Evolutionary conservation across 805 yeast genomes (phyloP).

Genomic region (Candida glaebosa): DNA sequence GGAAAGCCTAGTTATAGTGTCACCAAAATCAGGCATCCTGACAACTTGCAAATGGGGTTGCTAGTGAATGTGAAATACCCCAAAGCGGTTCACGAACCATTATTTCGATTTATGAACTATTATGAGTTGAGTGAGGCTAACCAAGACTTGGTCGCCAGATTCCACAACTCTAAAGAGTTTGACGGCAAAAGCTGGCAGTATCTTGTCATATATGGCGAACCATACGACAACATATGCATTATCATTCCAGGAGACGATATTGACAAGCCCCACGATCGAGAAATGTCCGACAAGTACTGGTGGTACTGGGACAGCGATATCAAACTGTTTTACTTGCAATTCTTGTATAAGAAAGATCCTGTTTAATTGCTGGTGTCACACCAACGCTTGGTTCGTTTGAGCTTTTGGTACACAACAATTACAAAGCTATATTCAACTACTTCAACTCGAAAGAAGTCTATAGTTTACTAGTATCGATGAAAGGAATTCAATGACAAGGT

Average conservation of each 20-base stretch:
- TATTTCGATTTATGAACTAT: constrained; percentile 72
- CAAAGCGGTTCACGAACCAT: constrained; percentile 49
- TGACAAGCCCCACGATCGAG: constrained; percentile 26
- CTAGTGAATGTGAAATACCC: constrained; percentile 59
- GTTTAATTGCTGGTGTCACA: too few species aligned
- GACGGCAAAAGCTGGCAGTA: constrained; percentile 55
- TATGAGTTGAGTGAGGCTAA: constrained; percentile 55
- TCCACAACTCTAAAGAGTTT: constrained; percentile 15
- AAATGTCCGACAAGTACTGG: constrained; percentile 46
- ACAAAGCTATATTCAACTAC: too few species aligned
- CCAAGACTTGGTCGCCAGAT: constrained; percentile 27
- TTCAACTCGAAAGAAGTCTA: too few species aligned
- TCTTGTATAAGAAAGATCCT: constrained; percentile 45
- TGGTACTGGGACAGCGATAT: constrained; percentile 72
- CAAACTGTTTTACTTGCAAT: constrained; percentile 65
- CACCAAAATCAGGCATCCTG: constrained; percentile 64
- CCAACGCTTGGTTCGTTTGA: too few species aligned
- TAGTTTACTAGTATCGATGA: too few species aligned
- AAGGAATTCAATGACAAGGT: too few species aligned
- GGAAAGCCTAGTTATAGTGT: constrained; percentile 74
- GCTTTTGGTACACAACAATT: too few species aligned
- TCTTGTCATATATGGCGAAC: constrained; percentile 81
- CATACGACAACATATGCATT: constrained; percentile 78
- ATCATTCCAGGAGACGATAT: constrained; percentile 65
- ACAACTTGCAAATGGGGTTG: constrained; percentile 59